Conservation (phyloP, 2,329 filamentous ascomycete genomes). For the Ascosphaera apis region DNA sequence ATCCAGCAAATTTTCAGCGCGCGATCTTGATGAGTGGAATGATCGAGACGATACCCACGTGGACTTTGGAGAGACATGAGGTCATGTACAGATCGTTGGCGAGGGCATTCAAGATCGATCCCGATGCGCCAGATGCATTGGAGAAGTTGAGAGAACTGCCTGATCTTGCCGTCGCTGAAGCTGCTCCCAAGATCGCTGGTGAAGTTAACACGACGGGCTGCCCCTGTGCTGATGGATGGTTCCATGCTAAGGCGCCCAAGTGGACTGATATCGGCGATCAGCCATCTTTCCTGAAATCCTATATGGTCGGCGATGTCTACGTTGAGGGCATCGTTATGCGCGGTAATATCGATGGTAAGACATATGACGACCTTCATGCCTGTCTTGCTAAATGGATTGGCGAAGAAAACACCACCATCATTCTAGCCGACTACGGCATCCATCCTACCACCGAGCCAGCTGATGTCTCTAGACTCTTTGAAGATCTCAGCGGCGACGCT, state of each 20-base stretch:
- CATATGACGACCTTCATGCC: slow-evolving; percentile 5
- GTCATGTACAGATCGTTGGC: background rate
- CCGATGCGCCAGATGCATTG: background rate
- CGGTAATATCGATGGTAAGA: slow-evolving; percentile 8
- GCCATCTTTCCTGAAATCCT: slow-evolving; percentile 8
- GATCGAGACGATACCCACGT: slow-evolving; percentile 8
- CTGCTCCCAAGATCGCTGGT: slow-evolving; percentile 8
- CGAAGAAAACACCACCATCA: slow-evolving; percentile 5
- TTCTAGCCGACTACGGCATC: slow-evolving; percentile 9
- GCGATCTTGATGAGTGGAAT: slow-evolving; percentile 10
- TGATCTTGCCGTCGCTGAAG: background rate
- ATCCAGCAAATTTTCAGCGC: slow-evolving; percentile 8
- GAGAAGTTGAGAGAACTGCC: background rate
- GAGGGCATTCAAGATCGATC: background rate
- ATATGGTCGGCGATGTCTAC: slow-evolving; percentile 10
- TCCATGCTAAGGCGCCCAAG: slow-evolving; percentile 5
- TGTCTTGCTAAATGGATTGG: slow-evolving; percentile 4
- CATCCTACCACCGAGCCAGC: slow-evolving; percentile 2
- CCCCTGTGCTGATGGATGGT: slow-evolving; percentile 10
- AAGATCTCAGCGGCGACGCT: slow-evolving; percentile 10
- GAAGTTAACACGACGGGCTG: slow-evolving; percentile 9
- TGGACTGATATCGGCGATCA: slow-evolving; percentile 5
- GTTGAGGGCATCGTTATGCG: slow-evolving; percentile 5
- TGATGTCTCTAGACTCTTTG: slow-evolving; percentile 5
- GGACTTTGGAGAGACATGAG: slow-evolving; percentile 9